A percentile compares a stretch with the other conserved stretches of the same genome.
Conservation (phyloP, 495 filamentous ascomycete genomes). For the Neurospora intermedia region DNA sequence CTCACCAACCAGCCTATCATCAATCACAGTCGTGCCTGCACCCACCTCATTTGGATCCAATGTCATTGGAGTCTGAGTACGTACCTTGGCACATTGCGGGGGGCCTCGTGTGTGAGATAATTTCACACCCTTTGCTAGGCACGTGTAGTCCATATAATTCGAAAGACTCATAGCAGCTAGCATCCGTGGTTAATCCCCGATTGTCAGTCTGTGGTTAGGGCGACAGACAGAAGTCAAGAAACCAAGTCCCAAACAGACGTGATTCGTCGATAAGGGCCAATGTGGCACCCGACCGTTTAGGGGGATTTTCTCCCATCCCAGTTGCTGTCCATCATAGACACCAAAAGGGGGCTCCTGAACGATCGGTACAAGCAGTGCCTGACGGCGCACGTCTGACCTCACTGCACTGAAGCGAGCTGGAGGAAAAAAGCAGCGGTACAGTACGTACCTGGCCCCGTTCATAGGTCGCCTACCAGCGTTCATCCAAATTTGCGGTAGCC, state of each 20-base stretch:
- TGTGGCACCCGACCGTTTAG: background rate
- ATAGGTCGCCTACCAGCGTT: conserved; percentile 5
- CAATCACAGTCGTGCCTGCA: background rate
- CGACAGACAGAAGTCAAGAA: background rate
- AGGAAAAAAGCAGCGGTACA: background rate
- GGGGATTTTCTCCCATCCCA: background rate
- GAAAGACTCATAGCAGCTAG: background rate
- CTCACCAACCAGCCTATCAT: background rate
- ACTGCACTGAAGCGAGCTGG: conserved; percentile 17
- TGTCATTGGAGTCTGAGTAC: background rate
- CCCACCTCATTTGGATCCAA: background rate
- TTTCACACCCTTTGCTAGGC: background rate
- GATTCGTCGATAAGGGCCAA: background rate
- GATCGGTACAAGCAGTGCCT: background rate
- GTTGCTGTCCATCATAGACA: background rate
- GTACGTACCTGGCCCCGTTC: background rate
- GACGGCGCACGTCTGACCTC: conserved; percentile 13
- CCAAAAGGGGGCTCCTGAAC: background rate
- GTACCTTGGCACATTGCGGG: background rate
- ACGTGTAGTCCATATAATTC: background rate
- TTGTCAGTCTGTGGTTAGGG: background rate
- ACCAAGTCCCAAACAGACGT: background rate
- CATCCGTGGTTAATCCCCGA: background rate
- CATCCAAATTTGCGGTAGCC: conserved; percentile 8
- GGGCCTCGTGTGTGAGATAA: background rate